A percentile compares a stretch with the other conserved stretches of the same genome.
phyloP scores from a whole-genome alignment of 2,329 filamentous ascomycete species.

The Metarhizium humberi region DNA sequence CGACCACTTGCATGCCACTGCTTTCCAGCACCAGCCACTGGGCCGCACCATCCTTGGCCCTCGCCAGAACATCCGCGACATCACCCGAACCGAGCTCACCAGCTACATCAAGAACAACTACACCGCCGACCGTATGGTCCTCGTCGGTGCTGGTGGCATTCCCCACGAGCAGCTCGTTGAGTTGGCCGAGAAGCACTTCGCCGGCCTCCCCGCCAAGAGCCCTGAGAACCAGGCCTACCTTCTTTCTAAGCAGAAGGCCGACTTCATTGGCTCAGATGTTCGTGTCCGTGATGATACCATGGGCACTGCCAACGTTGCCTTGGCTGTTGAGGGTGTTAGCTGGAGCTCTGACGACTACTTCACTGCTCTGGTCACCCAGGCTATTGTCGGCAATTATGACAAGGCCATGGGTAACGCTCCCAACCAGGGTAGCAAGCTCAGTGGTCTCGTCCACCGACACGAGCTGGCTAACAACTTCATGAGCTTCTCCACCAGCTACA shows the following conservation, averaged over 20 bases:
- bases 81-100: conserved; percentile 79
- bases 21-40: conserved; percentile 91
- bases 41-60: conserved; percentile 97
- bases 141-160: conserved; percentile 89
- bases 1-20: conserved; percentile 96
- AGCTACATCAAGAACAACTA: conserved; percentile 99
- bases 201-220: conserved; percentile 64
- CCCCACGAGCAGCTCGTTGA: conserved; percentile 91
- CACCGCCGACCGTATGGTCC: conserved; percentile 98
- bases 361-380: conserved; percentile 93
- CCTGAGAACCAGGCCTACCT: conserved; percentile 66
- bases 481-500: conserved; percentile 99
- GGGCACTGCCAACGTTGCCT: conserved; percentile 92
- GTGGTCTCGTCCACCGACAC: conserved; percentile 86
- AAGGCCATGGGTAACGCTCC: conserved; percentile 96
- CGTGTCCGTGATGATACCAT: conserved; percentile 93
- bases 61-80: conserved; percentile 96
- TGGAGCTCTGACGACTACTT: conserved; percentile 99
- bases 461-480: conserved; percentile 99
- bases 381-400: conserved; percentile 99
- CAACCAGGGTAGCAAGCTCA: conserved; percentile 97
- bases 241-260: conserved; percentile 77
- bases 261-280: conserved; percentile 95
- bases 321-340: conserved; percentile 98
- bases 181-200: conserved; percentile 94